Evolutionary conservation across 2,329 filamentous ascomycete genomes (phyloP).

Genomic region (Pezicula radicicola): DNA sequence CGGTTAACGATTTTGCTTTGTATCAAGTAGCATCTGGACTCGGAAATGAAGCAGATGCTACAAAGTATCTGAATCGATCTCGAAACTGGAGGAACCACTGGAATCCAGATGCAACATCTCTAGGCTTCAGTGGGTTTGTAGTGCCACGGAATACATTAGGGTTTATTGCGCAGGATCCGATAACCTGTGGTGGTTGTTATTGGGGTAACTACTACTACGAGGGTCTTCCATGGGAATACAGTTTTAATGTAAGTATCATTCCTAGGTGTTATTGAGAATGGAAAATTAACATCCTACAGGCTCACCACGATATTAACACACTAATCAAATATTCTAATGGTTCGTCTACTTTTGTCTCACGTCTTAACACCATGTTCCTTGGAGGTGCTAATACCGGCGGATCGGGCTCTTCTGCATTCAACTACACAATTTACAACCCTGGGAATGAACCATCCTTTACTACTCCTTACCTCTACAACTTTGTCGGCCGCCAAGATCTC

Average conservation of each 20-base stretch:
- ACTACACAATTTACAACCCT: conserved; percentile 59
- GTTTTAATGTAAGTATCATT: neutral
- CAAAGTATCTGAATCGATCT: conserved; percentile 60
- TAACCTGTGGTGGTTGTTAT: conserved; percentile 46
- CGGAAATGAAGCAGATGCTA: conserved; percentile 44
- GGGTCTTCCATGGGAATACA: conserved; percentile 49
- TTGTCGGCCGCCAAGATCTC: conserved; percentile 58
- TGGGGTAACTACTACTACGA: conserved; percentile 52
- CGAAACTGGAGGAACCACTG: conserved; percentile 72
- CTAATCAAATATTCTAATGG: conserved; percentile 47
- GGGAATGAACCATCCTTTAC: conserved; percentile 44
- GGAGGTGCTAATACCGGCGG: conserved; percentile 39
- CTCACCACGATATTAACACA: conserved; percentile 45
- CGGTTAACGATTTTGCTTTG: conserved; percentile 65
- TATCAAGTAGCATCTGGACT: conserved; percentile 61
- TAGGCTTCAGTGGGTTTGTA: conserved; percentile 64
- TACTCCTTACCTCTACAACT: conserved; percentile 68
- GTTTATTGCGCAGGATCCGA: conserved; percentile 43
- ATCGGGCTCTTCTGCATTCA: conserved; percentile 33
- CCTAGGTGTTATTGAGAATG: conserved; percentile 17
- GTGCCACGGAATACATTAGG: conserved; percentile 53
- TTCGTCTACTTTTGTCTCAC: conserved; percentile 40
- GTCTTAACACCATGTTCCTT: conserved; percentile 49
- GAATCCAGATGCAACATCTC: conserved; percentile 54
- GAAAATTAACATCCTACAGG: conserved; percentile 41